Evolutionary conservation across 202 grass and related monocot species (phyloP), one percentile per base, ranked within the genome.

Genomic region (Schoenoplectus tabernaemontani): DNA sequence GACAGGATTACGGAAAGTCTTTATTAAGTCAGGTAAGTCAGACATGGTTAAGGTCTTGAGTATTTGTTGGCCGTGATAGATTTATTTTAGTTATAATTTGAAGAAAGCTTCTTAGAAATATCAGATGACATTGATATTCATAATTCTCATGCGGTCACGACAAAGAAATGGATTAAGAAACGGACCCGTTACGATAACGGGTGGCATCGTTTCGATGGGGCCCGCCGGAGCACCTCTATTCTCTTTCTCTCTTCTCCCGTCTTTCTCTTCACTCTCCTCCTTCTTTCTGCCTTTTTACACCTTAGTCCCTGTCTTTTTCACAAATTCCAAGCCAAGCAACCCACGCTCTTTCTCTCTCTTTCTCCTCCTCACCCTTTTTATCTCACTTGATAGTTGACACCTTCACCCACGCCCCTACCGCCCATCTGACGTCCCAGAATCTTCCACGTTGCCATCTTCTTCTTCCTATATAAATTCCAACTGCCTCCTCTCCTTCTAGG

Each of bases 371-470:
- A 28, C 69, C 67, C 79, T 68, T 66, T 71, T 71, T 78, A 69
- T 50, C 85, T 48, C 39, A 28, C 73, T 36, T 47, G 19, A 30
- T 11, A 76, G 48, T 36, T 47, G 28, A 41, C 17, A 76, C 59
- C 38, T 78, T 44, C 69, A 47, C 64, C 37, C 43, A 53, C 32
- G 15, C 57, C 74, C 56, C 53, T 17, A 22, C 69, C 61, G 26
- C 65, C 20, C 30, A 92, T 96, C 92, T 41, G 79, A 96, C 87
- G 89, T 81, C 75, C 7, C 75, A 36, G 26, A 80, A 24, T 69
- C 64, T 53, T 74, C 86, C 87, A 90, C 93, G 87, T 92, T 57
- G 33, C 47, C 79, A 75, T 90, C 90, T 84, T 92, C 93, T 82
- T 92, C 89, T 88, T 85, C 86, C 59, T 86, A 81, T 89, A 82